Base-by-base conservation (phyloP, 2,329 filamentous ascomycete species). In the Botryotinia convoluta region DNA sequence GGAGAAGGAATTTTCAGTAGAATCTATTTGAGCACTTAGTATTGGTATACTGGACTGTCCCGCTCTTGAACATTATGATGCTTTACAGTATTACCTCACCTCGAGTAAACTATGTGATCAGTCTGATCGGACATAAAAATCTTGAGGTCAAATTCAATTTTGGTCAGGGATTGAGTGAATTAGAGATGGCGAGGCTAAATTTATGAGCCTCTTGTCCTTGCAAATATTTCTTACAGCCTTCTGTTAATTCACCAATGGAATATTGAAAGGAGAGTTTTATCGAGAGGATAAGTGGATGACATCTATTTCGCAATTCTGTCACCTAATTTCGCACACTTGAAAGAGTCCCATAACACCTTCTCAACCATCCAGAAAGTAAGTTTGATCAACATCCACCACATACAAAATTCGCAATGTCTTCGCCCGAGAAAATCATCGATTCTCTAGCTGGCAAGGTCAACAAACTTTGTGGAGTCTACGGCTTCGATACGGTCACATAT, bases 11-110 rank as follows among this genome's bases (percentile, higher is more conserved):
- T 14, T 35, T 37, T 26, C 10, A 26, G 22, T 12, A 26, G 4
- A 61, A 16, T 7, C 1, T 22, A 3, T 22, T 14, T 35, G 5
- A 6, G 32, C 26, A 14, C 2, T 7, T 3, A 3, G 9, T 37
- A 6, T 18, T 4, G 22, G 7, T 14, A 26, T 6, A 4, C 5
- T 16, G 2, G 1, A n/a, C 7, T 61, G 2, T 22, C 12, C 29
- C 7, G 12, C 59, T 4, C 2, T 14, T n/a, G 5, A 8, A 61
- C 0, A 4, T 60, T 37, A 12, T 12, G 4, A 14, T 60, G 20
- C n/a, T 57, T 32, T 32, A 26, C 45, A 9, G 4, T 48, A 26
- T 48, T 22, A 32, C 16, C 32, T 2, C 4, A 22, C 1, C 18
- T 4, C 22, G 10, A 39, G 35, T 26, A 16, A 61, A 10, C 3